Base-by-base conservation (phyloP, 1,139 yeast genomes). In the Pichia sp. region DNA sequence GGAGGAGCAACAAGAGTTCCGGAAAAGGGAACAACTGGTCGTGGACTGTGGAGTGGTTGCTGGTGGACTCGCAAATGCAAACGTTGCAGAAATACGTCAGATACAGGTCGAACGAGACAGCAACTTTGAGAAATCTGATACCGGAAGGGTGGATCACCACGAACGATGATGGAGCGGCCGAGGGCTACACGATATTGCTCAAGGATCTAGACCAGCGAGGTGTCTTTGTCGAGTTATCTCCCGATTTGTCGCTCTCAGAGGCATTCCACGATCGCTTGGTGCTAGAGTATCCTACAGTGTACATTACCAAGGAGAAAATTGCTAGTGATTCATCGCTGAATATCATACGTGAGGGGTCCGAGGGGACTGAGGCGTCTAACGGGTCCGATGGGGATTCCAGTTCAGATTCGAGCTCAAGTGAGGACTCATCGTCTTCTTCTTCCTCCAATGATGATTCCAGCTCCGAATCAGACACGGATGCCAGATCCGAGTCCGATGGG, bases 1-100 rank as follows among this genome's bases (percentile, higher is more conserved):
- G 90, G 3, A 64, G 68, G 9, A 68, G 74, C 55, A 92, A 92
- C 67, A 86, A 84, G 63, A 80, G 93, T 0, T 85, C 86, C 2
- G 87, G 52, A 14, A 55, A 51, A 16, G 79, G 31, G 85, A 80
- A 49, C 7, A 50, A 52, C 42, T 47, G 55, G 67, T 79, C 79
- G 24, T 91, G 97, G 97, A 85, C 96, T 0, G 69, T 90, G 0
- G 96, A 91, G 66, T 85, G 91, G 87, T 16, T 56, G 5, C 10
- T 41, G n/a, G 31, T 56, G 1, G 54, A 52, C 46, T 20, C 46
- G 7, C 27, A 50, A 1, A n/a, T 34, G 29, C 17, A 47, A 10
- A 20, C 34, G 4, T 29, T 48, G 36, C 27, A 51, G 10, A 54
- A 42, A 17, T 52, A 54, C 33, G 24, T 47, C 12, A 50, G 45